Conservation (phyloP, 2,329 filamentous ascomycete genomes). For the Trichoderma asperellum region DNA sequence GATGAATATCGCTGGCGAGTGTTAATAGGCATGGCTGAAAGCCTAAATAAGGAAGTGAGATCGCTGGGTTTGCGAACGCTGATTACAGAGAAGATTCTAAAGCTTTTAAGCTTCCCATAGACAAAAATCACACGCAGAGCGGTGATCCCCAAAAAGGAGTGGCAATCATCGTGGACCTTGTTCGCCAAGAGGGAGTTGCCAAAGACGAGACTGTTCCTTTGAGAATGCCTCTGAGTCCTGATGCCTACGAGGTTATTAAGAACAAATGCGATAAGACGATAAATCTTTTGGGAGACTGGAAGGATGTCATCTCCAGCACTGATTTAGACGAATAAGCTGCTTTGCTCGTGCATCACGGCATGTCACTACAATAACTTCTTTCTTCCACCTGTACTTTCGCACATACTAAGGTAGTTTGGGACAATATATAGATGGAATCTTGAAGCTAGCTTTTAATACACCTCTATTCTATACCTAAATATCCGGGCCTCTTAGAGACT, state of each 20-base stretch:
- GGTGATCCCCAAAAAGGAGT: slow-evolving; percentile 35
- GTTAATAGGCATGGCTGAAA: slow-evolving; percentile 28
- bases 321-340: slow-evolving; percentile 7
- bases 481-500: slow-evolving; percentile 31
- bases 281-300: slow-evolving; percentile 27
- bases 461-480: slow-evolving; percentile 14
- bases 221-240: slow-evolving; percentile 36
- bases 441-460: background rate
- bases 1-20: background rate
- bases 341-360: background rate
- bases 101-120: background rate
- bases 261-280: slow-evolving; percentile 36
- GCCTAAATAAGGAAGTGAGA: slow-evolving; percentile 24
- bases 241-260: slow-evolving; percentile 33
- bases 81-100: slow-evolving; percentile 22
- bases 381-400: too few relatives aligned
- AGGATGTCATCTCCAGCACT: slow-evolving; percentile 31
- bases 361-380: too few relatives aligned
- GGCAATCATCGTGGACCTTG: slow-evolving; percentile 34
- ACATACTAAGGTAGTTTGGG: background rate
- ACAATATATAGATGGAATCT: background rate
- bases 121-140: slow-evolving; percentile 26
- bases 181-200: slow-evolving; percentile 34
- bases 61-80: slow-evolving; percentile 24
- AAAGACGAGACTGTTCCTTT: slow-evolving; percentile 32